Percentiles rank a stretch among this genome's conserved stretches.
phyloP scores from a whole-genome alignment of 2,329 filamentous ascomycete genomes.

The Aureobasidium namibiae region DNA sequence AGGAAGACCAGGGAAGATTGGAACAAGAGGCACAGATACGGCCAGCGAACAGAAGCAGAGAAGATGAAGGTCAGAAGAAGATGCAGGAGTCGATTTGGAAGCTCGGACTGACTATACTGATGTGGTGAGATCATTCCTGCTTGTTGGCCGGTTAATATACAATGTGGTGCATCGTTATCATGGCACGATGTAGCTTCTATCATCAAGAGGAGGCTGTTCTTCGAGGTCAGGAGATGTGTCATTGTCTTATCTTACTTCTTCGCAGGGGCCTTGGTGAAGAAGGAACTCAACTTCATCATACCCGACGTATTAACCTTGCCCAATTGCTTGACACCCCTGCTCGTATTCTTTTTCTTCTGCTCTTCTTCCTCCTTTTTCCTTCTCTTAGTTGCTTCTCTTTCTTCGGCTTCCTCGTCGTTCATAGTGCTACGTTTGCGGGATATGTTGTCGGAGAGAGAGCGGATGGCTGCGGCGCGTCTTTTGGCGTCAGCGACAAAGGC shows the following conservation, averaged over 20 bases:
- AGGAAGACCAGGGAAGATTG: too few relatives aligned
- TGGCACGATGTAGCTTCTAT: too few relatives aligned
- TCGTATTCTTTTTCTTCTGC: conserved; percentile 71
- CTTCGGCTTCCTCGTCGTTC: conserved; percentile 58
- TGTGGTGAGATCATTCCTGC: too few relatives aligned
- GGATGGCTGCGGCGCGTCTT: conserved; percentile 60
- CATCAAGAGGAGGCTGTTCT: too few relatives aligned
- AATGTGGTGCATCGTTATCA: too few relatives aligned
- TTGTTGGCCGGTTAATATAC: too few relatives aligned
- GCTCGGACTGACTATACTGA: too few relatives aligned
- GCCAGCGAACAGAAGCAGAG: too few relatives aligned
- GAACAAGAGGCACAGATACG: too few relatives aligned
- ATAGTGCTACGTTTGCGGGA: conserved; percentile 49
- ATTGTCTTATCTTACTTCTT: conserved; percentile 20
- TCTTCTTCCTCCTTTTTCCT: conserved; percentile 83
- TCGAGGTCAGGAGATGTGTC: too few relatives aligned
- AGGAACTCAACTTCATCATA: conserved; percentile 95
- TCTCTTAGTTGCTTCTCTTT: conserved; percentile 66
- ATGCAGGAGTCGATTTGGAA: too few relatives aligned
- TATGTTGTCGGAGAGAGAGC: conserved; percentile 58
- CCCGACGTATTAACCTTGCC: conserved; percentile 85
- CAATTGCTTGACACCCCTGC: conserved; percentile 67
- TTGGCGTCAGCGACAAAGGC: conserved; percentile 57
- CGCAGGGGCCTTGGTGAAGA: conserved; percentile 63
- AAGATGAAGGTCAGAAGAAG: too few relatives aligned